Evolutionary conservation across 2,329 filamentous ascomycete genomes (phyloP), one percentile per base, ranked within the genome.

Genomic region (Hypoxylon sp.): DNA sequence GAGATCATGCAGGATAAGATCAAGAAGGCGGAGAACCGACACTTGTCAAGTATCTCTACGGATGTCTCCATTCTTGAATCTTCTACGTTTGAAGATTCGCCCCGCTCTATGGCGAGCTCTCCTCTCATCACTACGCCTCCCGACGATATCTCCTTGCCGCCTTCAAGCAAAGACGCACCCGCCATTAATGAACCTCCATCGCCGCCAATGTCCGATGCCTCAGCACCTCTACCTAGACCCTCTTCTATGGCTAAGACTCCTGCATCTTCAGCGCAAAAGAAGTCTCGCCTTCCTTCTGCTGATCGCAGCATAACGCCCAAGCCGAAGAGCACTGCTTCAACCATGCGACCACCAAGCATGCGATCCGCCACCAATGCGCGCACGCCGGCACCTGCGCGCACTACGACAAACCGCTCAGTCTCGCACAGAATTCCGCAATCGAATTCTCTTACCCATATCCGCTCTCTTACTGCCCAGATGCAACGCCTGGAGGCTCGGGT

Each of bases 1-100:
- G 96, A 98, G 77, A 96, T 99, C 76, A 88, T 95, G 76, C 92
- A 96, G 77, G 94, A 97, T 85, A 98, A 98, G 86, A 85, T 98
- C 77, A 92, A 92, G 78, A 92, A 94, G 80, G 84, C 88, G 48
- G 86, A 88, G 71, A 72, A 78, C 22, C 86, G 88, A 53, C 87
- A 90, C 72, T 79, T 90, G 22, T 88, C 87, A 42, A 79, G 83
- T 68, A 85, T 90, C 56, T 87, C 87, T 11, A 90, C 88, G 67
- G 87, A 90, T 74, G 80, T 90, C n/a, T 89, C 87, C 19, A 81
- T 87, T 13, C 84, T 86, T 64, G 91, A 88, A 67, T 93, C 92
- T 47, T 91, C 92, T 22, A 88, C 90, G 22, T 94, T 93, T 68
- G 92, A 92, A 46, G 81, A 87, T 31, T 96, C 93, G 10, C 92